Percentiles rank a stretch among this genome's conserved stretches.
phyloP scores from a whole-genome alignment of 2,329 filamentous ascomycete species.

The Cladophialophora immunda region DNA sequence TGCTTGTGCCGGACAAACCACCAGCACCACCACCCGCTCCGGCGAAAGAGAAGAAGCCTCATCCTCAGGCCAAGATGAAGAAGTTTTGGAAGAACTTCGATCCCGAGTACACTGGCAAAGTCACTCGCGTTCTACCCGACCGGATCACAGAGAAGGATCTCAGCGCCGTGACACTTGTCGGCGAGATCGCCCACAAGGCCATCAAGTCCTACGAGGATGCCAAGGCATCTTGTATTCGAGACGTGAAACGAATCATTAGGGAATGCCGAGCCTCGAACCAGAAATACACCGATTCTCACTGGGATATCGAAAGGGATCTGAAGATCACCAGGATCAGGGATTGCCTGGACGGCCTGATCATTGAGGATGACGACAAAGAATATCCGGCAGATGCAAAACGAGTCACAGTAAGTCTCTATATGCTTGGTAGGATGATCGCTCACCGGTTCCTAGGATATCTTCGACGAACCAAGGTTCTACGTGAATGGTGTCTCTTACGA shows the following conservation, averaged over 20 bases:
- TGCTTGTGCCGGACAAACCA: conserved; percentile 35
- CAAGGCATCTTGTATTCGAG: conserved; percentile 70
- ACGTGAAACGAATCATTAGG: conserved; percentile 65
- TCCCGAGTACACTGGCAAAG: conserved; percentile 75
- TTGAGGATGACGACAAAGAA: conserved; percentile 48
- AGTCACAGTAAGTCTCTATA: conserved; percentile 59
- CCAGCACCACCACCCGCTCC: conserved; percentile 26
- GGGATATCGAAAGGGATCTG: conserved; percentile 82
- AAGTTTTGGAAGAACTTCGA: conserved; percentile 79
- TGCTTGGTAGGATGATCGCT: not conserved
- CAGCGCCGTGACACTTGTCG: conserved; percentile 66
- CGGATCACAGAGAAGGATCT: conserved; percentile 65
- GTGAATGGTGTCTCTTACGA: conserved; percentile 78
- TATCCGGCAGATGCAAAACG: conserved; percentile 79
- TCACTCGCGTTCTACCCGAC: conserved; percentile 74
- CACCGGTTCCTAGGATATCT: conserved; percentile 66
- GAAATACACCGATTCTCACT: conserved; percentile 88
- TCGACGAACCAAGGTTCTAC: conserved; percentile 78
- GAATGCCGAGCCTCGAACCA: conserved; percentile 80
- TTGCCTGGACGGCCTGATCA: conserved; percentile 60
- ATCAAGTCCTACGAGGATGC: conserved; percentile 77
- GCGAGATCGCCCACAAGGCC: conserved; percentile 64
- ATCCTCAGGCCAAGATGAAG: conserved; percentile 73
- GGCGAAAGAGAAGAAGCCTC: conserved; percentile 59
- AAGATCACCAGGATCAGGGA: conserved; percentile 60